Conservation (phyloP, 2,329 filamentous ascomycete genomes). For the Botryotinia convoluta region DNA sequence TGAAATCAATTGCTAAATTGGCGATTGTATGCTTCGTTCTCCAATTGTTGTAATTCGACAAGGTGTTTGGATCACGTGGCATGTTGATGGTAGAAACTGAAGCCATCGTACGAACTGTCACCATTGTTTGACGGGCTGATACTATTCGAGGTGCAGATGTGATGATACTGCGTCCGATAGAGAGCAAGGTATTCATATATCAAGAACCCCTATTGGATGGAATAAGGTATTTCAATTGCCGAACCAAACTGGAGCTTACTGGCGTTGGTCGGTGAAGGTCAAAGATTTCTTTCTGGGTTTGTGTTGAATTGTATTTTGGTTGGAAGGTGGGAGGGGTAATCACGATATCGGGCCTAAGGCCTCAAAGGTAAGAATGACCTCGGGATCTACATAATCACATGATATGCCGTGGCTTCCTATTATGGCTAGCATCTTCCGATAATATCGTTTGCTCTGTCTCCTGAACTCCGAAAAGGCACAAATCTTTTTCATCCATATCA, state of each 20-base stretch:
- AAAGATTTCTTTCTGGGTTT: slow-evolving; percentile 11
- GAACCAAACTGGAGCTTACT: not conserved
- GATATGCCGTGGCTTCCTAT: not conserved
- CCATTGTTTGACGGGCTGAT: slow-evolving; percentile 18
- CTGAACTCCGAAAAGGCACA: not conserved
- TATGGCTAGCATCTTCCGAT: not conserved
- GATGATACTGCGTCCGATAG: slow-evolving; percentile 25
- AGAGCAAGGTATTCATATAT: slow-evolving; percentile 22
- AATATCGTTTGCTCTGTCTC: not conserved
- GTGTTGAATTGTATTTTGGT: not conserved
- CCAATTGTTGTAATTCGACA: slow-evolving; percentile 90
- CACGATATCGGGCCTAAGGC: not conserved
- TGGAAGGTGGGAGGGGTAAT: slow-evolving; percentile 4
- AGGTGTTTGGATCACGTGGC: slow-evolving; percentile 77
- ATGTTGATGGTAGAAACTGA: slow-evolving; percentile 23
- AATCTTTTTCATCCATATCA: not conserved
- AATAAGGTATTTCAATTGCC: not conserved
- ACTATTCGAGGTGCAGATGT: slow-evolving; percentile 25
- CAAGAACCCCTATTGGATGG: not conserved
- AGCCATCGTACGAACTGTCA: slow-evolving; percentile 29
- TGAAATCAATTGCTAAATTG: slow-evolving; percentile 80
- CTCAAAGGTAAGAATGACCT: not conserved
- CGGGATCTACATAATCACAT: not conserved
- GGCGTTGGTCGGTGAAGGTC: slow-evolving; percentile 6
- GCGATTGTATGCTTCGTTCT: slow-evolving; percentile 79